phyloP scores from a whole-genome alignment of 768 basidiomycete genomes.

The Macrolepiota fuliginosa region DNA sequence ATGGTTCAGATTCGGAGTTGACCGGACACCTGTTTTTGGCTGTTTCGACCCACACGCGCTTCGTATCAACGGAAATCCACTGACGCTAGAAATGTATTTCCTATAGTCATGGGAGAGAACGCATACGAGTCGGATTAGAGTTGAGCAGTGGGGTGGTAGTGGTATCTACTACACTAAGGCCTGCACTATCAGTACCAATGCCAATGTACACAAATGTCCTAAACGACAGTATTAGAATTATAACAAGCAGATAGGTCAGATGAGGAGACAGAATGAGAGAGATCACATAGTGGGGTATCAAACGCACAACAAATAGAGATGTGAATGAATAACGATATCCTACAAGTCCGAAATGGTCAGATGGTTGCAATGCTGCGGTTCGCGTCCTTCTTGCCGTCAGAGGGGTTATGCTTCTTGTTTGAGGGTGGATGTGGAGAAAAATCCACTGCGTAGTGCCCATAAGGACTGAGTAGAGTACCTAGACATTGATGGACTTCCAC shows the following conservation, averaged over 20 bases:
- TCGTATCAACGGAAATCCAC: background rate
- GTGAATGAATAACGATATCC: slow-evolving; percentile 11
- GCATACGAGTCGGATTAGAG: background rate
- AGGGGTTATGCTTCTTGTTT: background rate
- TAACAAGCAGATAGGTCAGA: background rate
- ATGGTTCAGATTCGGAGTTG: background rate
- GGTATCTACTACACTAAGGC: slow-evolving; percentile 4
- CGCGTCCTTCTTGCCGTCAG: background rate
- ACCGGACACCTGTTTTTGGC: background rate
- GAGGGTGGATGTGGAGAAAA: slow-evolving; percentile 33
- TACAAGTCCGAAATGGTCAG: background rate
- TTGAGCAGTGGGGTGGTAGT: background rate
- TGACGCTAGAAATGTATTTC: background rate
- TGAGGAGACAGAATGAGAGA: background rate
- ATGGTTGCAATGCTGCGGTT: background rate
- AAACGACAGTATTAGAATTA: background rate
- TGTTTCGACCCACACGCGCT: background rate
- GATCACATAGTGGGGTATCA: slow-evolving; percentile 5
- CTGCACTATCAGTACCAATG: slow-evolving; percentile 2
- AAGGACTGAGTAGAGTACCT: slow-evolving; percentile 63
- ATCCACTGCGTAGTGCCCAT: slow-evolving; percentile 58
- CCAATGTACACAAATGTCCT: slow-evolving; percentile 3
- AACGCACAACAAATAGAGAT: slow-evolving; percentile 3
- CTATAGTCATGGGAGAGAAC: slow-evolving; percentile 1
- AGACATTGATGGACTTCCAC: slow-evolving; percentile 73